These are phyloP conservation scores for Phytophthora capsici DNA, from an alignment of 352 stramenopile species.

Conservation along the genomic window DNA sequence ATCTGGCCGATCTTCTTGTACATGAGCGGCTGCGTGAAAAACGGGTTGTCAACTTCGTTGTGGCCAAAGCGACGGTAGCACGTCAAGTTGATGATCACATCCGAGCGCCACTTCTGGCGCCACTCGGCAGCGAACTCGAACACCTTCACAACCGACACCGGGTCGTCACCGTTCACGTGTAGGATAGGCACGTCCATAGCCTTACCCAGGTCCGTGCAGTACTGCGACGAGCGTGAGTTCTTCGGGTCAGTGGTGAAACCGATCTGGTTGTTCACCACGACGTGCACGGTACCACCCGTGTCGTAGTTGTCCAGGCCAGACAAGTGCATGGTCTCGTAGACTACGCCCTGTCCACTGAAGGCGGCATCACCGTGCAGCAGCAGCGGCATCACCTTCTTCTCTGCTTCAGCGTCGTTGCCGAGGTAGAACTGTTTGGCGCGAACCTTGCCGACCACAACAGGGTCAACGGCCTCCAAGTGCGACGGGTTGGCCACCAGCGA, in stretches of 20 bases:
- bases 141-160: slow-evolving; percentile 85
- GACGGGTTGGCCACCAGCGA: slow-evolving; percentile 97
- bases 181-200: slow-evolving; percentile 94
- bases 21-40: slow-evolving; percentile 98
- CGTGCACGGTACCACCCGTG: slow-evolving; percentile 97
- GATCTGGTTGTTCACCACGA: slow-evolving; percentile 98
- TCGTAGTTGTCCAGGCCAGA: slow-evolving; percentile 93
- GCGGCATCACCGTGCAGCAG: slow-evolving; percentile 97
- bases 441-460: slow-evolving; percentile 95
- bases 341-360: slow-evolving; percentile 96
- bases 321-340: slow-evolving; percentile 99
- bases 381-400: slow-evolving; percentile 93
- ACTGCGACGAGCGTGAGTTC: slow-evolving; percentile 93
- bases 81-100: slow-evolving; percentile 98
- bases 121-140: slow-evolving; percentile 92
- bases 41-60: slow-evolving; percentile 98
- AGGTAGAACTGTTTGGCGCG: slow-evolving; percentile 97
- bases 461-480: slow-evolving; percentile 97
- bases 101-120: slow-evolving; percentile 76
- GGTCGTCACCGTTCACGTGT: slow-evolving; percentile 97
- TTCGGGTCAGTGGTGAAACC: slow-evolving; percentile 98
- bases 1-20: slow-evolving; percentile 96
- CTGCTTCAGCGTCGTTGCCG: slow-evolving; percentile 88
- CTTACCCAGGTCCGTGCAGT: slow-evolving; percentile 97
- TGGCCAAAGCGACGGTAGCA: slow-evolving; percentile 98